phyloP scores from a whole-genome alignment of 495 filamentous ascomycete genomes.

The Aspergillus avenaceus region DNA sequence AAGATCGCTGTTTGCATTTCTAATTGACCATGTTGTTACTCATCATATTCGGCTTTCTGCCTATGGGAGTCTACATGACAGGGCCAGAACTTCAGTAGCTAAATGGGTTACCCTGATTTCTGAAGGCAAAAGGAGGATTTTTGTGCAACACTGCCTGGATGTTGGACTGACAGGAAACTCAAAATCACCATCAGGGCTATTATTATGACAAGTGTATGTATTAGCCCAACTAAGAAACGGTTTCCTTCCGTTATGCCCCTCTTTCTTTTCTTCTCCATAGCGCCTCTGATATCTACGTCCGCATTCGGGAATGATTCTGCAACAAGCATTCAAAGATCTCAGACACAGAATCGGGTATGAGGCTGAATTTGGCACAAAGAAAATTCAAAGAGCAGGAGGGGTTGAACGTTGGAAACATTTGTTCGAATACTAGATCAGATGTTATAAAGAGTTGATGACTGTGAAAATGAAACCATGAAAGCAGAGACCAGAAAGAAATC shows the following conservation, averaged over 20 bases:
- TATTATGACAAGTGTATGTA: not conserved
- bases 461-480: not conserved
- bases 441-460: not conserved
- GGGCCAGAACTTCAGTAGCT: too few relatives aligned
- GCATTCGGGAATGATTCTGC: not conserved
- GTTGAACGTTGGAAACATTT: constrained; percentile 9
- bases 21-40: too few relatives aligned
- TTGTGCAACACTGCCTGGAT: not conserved
- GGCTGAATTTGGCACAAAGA: constrained; percentile 15
- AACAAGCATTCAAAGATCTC: not conserved
- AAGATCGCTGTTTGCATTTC: too few relatives aligned
- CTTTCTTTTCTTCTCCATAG: too few relatives aligned
- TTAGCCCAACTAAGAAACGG: not conserved
- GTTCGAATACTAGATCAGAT: not conserved
- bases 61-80: too few relatives aligned
- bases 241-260: not conserved
- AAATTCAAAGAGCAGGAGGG: constrained; percentile 1
- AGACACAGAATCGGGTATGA: not conserved
- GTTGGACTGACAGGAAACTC: not conserved
- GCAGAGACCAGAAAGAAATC: too few relatives aligned
- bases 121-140: not conserved
- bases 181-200: not conserved
- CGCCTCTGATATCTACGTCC: not conserved
- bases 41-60: too few relatives aligned
- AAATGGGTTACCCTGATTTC: not conserved